These are phyloP conservation scores for Chiua virens DNA, from an alignment of 768 basidiomycete species.

Conservation along the genomic window DNA sequence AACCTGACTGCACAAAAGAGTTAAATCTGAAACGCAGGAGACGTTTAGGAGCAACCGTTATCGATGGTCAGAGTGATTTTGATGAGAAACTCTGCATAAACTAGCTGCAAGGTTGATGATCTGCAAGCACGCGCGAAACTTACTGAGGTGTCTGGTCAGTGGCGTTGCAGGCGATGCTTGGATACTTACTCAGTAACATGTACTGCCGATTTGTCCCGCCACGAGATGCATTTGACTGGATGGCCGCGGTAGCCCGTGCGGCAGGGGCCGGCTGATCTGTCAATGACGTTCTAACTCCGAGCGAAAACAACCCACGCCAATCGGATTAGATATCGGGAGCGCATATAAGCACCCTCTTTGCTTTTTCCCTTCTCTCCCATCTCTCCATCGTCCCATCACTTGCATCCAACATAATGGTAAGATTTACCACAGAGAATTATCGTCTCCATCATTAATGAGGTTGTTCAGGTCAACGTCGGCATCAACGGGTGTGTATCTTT, in stretches of 20 bases:
- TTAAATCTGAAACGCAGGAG: too few species aligned
- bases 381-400: slow-evolving; percentile 7
- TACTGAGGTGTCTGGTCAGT: slow-evolving; percentile 1
- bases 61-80: too few species aligned
- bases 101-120: background rate
- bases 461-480: slow-evolving; percentile 74
- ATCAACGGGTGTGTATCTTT: slow-evolving; percentile 82
- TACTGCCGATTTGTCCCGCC: background rate
- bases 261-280: slow-evolving; percentile 7
- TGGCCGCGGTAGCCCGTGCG: background rate
- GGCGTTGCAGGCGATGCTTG: slow-evolving; percentile 8
- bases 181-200: too few species aligned
- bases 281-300: slow-evolving; percentile 27
- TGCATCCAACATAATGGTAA: slow-evolving; percentile 25
- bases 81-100: background rate
- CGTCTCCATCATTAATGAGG: slow-evolving; percentile 1
- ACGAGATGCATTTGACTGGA: too few species aligned
- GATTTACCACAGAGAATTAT: background rate
- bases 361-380: background rate
- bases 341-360: slow-evolving; percentile 27
- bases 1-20: too few species aligned
- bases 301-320: slow-evolving; percentile 15
- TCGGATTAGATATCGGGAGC: slow-evolving; percentile 23
- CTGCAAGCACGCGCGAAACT: background rate
- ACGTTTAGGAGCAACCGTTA: background rate